These are phyloP conservation scores for Camellia sinensis DNA, from an alignment of 148 eudicot species.

Conservation along the genomic window DNA sequence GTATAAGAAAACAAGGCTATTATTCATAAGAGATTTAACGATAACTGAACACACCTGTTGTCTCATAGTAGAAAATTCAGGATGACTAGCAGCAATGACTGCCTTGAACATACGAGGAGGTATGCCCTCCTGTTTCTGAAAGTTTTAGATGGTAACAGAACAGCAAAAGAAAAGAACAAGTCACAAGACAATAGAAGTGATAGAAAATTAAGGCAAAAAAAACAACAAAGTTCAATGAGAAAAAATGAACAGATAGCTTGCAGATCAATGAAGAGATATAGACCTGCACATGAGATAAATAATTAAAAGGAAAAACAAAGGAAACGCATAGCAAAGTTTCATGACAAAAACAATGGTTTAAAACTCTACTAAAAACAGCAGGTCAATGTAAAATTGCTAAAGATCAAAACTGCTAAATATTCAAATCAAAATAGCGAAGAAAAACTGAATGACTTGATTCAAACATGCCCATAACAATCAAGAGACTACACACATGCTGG, in stretches of 20 bases:
- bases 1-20: neutral
- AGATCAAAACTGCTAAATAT: neutral
- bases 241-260: neutral
- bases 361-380: neutral
- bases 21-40: neutral
- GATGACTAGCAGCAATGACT: slow-evolving; percentile 97
- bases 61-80: slow-evolving; percentile 94
- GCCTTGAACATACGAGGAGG: slow-evolving; percentile 97
- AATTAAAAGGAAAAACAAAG: neutral
- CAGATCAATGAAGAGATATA: neutral
- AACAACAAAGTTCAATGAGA: neutral
- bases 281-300: neutral
- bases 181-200: neutral
- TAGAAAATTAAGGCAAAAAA: neutral
- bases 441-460: neutral
- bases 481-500: neutral
- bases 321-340: neutral
- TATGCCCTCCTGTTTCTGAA: slow-evolving; percentile 91
- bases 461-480: neutral
- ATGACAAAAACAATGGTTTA: neutral
- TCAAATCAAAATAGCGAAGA: neutral
- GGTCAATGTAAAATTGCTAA: neutral
- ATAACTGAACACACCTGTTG: slow-evolving; percentile 62
- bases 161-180: slow-evolving; percentile 5
- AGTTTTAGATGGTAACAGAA: slow-evolving; percentile 15